Base-by-base conservation (phyloP, 1,284 basidiomycete species). In the Kalmanozyma brasiliensis region DNA sequence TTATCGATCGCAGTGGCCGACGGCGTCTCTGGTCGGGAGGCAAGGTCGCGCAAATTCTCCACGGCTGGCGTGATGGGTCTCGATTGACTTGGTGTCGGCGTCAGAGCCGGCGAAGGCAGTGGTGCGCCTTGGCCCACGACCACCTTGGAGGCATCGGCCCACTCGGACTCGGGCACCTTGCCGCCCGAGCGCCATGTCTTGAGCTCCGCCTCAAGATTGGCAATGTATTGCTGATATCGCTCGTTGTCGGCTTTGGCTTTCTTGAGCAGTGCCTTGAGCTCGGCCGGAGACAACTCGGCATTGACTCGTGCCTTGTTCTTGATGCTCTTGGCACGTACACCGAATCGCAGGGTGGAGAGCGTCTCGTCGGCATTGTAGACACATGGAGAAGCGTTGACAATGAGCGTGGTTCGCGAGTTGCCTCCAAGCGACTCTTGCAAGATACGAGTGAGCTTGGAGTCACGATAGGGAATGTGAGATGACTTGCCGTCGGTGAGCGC, bases 281-380 rank as follows among this genome's bases (percentile, higher is more conserved):
- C 96, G 45, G 93, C 86, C 1, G 96, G 95, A 0, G 94, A 98
- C 43, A 99, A 87, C 83, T 99, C 96, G 49, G 94, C 93, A 83
- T 99, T 99, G 85, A 99, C 92, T 56, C 94, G 90, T 52, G 96
- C 96, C 77, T 92, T 94, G 85, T 99, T 99, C 91, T 98, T 98
- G 88, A 99, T 99, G 29, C 92, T 92, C 84, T 99, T 99, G 29
- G 96, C 96, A 63, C 94, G 91, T 23, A 80, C 74, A 87, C 96
- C 96, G 83, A 99, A 99, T 26, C 96, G 91, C 30, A 99, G 87
- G 1, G 96, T 99, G 0, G 91, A 92, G n/a, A 99, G 86, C 1
- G 96, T 99, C 84, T 99, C 96, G 2, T 92, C 86, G 80, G 96
- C 93, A 78, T 99, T 99, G 86, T 93, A 99, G 1, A 91, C 89